Conservation (phyloP, 1,139 yeast genomes). For the Yamadazyma diddensiae region DNA sequence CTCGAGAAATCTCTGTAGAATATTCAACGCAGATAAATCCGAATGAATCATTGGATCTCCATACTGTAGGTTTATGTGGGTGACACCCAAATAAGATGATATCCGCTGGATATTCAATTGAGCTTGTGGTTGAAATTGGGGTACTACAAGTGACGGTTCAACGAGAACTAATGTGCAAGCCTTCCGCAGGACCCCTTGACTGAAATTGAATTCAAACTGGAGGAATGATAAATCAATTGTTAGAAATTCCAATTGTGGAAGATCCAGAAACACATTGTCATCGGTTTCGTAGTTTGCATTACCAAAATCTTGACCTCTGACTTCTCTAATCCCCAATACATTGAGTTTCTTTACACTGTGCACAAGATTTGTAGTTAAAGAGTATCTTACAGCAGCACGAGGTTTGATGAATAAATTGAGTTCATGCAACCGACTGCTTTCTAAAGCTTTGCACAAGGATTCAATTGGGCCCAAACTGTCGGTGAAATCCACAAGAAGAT, state of each 20-base stretch:
- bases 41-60: conserved; percentile 32
- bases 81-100: conserved; percentile 13
- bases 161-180: background rate
- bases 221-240: no score
- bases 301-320: conserved; percentile 5
- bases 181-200: no score
- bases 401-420: conserved; percentile 22
- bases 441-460: no score
- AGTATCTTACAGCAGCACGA: conserved; percentile 14
- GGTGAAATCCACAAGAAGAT: conserved; percentile 24
- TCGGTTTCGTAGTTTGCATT: background rate
- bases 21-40: conserved; percentile 23
- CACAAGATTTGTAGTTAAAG: conserved; percentile 15
- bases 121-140: conserved; percentile 12
- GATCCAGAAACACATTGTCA: conserved; percentile 9
- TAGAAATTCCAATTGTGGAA: no score
- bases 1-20: conserved; percentile 19
- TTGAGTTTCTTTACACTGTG: conserved; percentile 6
- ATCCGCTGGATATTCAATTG: conserved; percentile 14
- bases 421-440: no score
- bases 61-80: conserved; percentile 21
- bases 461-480: no score
- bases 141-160: conserved; percentile 19
- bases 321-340: conserved; percentile 16
- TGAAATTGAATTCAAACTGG: no score